These are phyloP conservation scores for Phialophora expanda DNA, from an alignment of 2,329 filamentous ascomycete species.

Conservation along the genomic window DNA sequence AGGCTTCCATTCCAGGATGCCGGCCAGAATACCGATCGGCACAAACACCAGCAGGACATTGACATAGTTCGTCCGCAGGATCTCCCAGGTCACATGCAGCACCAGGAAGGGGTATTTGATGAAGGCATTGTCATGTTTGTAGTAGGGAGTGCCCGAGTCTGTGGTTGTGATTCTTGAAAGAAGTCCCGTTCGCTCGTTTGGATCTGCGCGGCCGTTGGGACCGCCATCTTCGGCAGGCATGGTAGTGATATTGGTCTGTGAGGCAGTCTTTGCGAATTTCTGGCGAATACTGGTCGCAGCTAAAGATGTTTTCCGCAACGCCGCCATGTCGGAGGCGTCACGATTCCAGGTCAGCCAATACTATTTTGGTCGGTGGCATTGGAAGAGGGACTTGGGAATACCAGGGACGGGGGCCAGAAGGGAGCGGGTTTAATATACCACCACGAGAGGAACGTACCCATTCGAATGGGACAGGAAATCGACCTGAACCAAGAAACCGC, in stretches of 20 bases:
- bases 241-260: constrained; percentile 14
- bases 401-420: neutral
- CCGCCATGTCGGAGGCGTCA: constrained; percentile 25
- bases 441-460: constrained; percentile 17
- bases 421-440: constrained; percentile 18
- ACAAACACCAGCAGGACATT: constrained; percentile 69
- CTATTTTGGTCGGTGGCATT: neutral
- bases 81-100: constrained; percentile 50
- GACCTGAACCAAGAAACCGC: constrained; percentile 10
- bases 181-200: constrained; percentile 46
- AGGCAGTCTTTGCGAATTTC: constrained; percentile 27
- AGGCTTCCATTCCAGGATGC: constrained; percentile 64
- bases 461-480: constrained; percentile 23
- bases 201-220: constrained; percentile 42
- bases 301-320: constrained; percentile 28
- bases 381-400: neutral
- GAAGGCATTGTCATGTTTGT: constrained; percentile 47
- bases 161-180: constrained; percentile 38
- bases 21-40: constrained; percentile 66
- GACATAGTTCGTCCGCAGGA: constrained; percentile 58
- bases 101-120: constrained; percentile 49
- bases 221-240: constrained; percentile 36
- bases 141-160: constrained; percentile 41
- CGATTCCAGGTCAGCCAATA: constrained; percentile 13
- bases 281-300: constrained; percentile 35